A percentile compares a stretch with the other conserved stretches of the same genome.
Evolutionary conservation across 2,329 filamentous ascomycete genomes (phyloP).

Genomic region (Talaromyces sp.): DNA sequence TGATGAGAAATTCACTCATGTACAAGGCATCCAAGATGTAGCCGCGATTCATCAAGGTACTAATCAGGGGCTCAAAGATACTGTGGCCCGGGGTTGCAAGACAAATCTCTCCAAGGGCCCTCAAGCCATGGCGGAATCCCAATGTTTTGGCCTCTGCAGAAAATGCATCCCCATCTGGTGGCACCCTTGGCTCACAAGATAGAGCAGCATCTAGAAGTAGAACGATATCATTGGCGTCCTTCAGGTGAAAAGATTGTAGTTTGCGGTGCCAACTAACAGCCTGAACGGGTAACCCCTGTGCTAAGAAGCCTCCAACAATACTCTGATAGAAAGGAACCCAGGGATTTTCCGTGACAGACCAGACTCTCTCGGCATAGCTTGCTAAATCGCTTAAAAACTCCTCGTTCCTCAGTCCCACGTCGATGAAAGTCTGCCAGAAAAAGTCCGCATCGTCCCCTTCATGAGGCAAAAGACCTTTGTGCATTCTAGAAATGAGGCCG

Average conservation of each 20-base stretch:
- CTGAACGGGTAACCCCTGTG: constrained; percentile 21
- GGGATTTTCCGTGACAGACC: constrained; percentile 31
- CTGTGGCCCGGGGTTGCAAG: constrained; percentile 27
- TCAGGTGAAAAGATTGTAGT: constrained; percentile 29
- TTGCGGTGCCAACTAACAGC: constrained; percentile 33
- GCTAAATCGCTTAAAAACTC: constrained; percentile 27
- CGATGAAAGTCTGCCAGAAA: constrained; percentile 37
- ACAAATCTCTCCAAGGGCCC: constrained; percentile 39
- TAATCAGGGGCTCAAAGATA: constrained; percentile 41
- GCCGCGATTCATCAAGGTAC: constrained; percentile 31
- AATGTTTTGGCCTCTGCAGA: constrained; percentile 8
- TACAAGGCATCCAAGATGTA: constrained; percentile 33
- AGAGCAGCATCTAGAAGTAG: constrained; percentile 23
- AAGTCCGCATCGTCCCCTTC: constrained; percentile 30
- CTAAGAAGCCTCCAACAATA: constrained; percentile 32
- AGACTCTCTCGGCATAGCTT: constrained; percentile 35
- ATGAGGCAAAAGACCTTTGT: constrained; percentile 29
- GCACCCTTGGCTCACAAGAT: constrained; percentile 16
- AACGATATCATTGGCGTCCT: constrained; percentile 23
- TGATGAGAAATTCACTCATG: constrained; percentile 43
- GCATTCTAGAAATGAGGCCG: constrained; percentile 26
- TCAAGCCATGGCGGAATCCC: constrained; percentile 20
- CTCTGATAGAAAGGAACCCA: constrained; percentile 32
- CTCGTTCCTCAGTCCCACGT: constrained; percentile 28
- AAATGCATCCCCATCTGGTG: constrained; percentile 13